Evolutionary conservation across 257 asterid genomes (phyloP).

Genomic region (Solanum etuberosum): DNA sequence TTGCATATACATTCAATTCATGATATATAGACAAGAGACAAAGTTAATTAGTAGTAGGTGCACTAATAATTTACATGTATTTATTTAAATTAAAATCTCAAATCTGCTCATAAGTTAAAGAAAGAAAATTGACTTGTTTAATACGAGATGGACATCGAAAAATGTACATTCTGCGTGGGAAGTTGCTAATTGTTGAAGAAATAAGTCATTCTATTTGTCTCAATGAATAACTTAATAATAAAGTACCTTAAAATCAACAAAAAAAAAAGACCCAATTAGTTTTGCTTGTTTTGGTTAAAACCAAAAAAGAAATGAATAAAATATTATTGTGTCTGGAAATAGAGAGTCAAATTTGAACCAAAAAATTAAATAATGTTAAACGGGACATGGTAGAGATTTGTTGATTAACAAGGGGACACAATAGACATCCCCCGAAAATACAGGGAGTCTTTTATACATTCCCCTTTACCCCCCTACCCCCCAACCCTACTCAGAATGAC

Average conservation of each 20-base stretch:
- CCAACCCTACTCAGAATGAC: not conserved
- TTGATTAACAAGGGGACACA: slow-evolving; percentile 66
- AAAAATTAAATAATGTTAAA: not conserved
- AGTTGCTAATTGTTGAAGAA: not conserved
- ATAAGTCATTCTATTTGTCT: not conserved
- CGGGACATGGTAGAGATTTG: slow-evolving; percentile 71
- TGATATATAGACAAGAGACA: not conserved
- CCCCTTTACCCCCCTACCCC: not conserved
- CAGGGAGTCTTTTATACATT: slow-evolving; percentile 48
- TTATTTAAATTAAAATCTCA: not conserved
- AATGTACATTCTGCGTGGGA: not conserved
- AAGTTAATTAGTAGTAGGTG: not conserved
- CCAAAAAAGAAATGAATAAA: not conserved
- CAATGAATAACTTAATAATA: not conserved
- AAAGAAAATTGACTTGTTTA: not conserved
- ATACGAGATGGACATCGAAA: not conserved
- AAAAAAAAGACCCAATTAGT: not conserved
- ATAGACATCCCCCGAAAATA: slow-evolving; percentile 94
- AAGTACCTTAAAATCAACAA: not conserved
- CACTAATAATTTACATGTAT: not conserved
- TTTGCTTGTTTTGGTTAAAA: not conserved
- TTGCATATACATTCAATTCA: not conserved
- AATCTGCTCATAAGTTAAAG: not conserved
- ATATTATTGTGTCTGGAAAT: not conserved
- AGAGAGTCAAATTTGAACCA: not conserved